Evolutionary conservation across 1,139 yeast species (phyloP), one percentile per base, ranked within the genome.

Genomic region (Schwanniomyces etchellsii): DNA sequence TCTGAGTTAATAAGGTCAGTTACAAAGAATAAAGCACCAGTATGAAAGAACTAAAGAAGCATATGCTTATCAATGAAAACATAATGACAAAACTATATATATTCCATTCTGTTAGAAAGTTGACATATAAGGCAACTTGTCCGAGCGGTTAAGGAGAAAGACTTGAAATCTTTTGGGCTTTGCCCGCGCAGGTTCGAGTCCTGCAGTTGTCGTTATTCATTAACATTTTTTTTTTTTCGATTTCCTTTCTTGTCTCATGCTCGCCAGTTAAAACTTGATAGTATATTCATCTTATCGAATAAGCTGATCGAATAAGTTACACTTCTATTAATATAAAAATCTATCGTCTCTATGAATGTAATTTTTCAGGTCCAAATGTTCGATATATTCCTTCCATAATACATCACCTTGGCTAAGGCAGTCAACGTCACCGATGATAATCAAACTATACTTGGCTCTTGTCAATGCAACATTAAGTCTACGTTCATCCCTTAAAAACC

Each of bases 391-490:
- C 7, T 49, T 56, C 88, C 86, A 80, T 27, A 76, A 47, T 3
- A 48, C 41, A 35, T 67, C 72, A 2, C 80, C 74, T 6, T 50
- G 48, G 16, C 54, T 47, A 47, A 80, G 58, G 34, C 79, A 71
- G 2, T 56, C 43, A 5, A 63, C 66, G 48, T 79, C 77, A 26
- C 88, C 86, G 34, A 77, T 62, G 23, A 76, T 47, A 2, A 75
- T 51, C 44, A 77, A 51, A 1, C 80, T 79, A 39, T 69, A 70
- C 46, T 63, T 68, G 4, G 82, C 81, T 60, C 83, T 67, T 2
- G 83, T 77, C 39, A 77, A 55, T 0, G 81, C 83, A 32, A 77
- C 83, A 42, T 77, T 88, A 33, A 86, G 60, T 46, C 91, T 61
- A 43, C 82, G 57, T 32, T 65, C 66, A 42, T 77, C 82, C 31